Percentiles rank a stretch among this genome's conserved stretches.
Conservation (phyloP, 352 stramenopile genomes). For the Globisporangium takayamanum region DNA sequence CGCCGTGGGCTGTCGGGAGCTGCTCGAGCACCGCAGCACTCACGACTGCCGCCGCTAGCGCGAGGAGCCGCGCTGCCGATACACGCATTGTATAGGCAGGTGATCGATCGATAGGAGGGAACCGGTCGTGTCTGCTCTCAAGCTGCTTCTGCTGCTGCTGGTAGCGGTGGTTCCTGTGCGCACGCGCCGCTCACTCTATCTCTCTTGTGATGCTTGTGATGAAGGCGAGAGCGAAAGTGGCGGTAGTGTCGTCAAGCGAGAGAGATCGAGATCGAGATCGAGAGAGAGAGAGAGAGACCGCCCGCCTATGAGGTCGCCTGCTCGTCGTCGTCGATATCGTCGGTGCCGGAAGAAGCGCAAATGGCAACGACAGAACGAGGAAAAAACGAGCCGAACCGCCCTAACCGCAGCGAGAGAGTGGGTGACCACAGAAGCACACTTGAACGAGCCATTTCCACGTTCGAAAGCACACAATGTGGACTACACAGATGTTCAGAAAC, state of each 20-base stretch:
- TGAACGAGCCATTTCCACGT: no score
- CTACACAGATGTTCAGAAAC: no score
- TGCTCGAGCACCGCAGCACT: conserved; percentile 16
- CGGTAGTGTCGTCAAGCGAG: not conserved
- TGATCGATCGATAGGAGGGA: not conserved
- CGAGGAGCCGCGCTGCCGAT: conserved; percentile 13
- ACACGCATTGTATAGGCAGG: not conserved
- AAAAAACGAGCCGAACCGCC: not conserved
- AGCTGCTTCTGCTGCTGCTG: no score
- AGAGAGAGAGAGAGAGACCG: not conserved
- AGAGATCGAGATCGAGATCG: not conserved
- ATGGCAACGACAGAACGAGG: not conserved
- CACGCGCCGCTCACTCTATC: no score
- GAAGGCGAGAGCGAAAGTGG: not conserved
- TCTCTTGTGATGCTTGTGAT: no score
- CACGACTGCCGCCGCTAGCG: conserved; percentile 17
- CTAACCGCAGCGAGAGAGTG: no score
- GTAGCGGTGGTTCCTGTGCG: no score
- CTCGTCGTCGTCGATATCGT: not conserved
- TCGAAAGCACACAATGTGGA: no score
- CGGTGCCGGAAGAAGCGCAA: not conserved
- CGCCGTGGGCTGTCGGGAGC: conserved; percentile 6
- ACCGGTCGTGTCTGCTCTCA: not conserved
- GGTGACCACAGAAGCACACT: no score
- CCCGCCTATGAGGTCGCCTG: no score